These are phyloP conservation scores for Crucihimalaya himalaica DNA, from an alignment of 345 rosid species.

Conservation along the genomic window DNA sequence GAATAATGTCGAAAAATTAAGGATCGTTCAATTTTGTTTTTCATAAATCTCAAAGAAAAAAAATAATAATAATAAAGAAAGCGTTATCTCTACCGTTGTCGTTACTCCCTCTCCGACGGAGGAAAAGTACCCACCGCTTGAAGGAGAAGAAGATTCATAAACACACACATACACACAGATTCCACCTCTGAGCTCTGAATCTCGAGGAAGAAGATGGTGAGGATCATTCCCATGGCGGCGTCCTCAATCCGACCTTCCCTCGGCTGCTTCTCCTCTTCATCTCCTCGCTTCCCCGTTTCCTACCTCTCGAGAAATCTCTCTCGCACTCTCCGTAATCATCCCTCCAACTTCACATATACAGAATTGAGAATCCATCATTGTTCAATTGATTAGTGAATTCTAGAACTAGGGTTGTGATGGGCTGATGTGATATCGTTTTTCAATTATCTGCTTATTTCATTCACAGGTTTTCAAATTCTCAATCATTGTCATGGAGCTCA, in stretches of 20 bases:
- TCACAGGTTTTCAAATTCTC: background rate
- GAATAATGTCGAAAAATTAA: background rate
- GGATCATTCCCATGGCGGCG: conserved; percentile 79
- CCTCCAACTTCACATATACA: background rate
- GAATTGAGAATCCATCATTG: background rate
- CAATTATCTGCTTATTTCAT: background rate
- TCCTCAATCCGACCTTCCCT: conserved; percentile 79
- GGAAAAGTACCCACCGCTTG: conserved; percentile 15
- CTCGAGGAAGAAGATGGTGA: conserved; percentile 48
- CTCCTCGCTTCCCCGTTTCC: conserved; percentile 46
- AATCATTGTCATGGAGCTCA: background rate
- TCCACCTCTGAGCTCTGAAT: background rate
- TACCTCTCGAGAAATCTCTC: conserved; percentile 44
- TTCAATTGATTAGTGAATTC: conserved; percentile 12
- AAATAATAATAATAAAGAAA: background rate
- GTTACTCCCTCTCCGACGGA: conserved; percentile 27
- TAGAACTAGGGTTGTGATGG: conserved; percentile 10
- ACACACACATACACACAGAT: background rate
- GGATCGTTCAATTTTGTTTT: background rate
- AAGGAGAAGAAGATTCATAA: background rate
- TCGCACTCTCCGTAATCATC: conserved; percentile 48
- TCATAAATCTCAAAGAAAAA: background rate
- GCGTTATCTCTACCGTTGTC: conserved; percentile 29
- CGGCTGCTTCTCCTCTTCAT: conserved; percentile 48
- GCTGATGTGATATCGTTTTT: too few species aligned